Evolutionary conservation across 2,329 filamentous ascomycete genomes (phyloP).

Genomic region (Sphaerulina vaccinii): DNA sequence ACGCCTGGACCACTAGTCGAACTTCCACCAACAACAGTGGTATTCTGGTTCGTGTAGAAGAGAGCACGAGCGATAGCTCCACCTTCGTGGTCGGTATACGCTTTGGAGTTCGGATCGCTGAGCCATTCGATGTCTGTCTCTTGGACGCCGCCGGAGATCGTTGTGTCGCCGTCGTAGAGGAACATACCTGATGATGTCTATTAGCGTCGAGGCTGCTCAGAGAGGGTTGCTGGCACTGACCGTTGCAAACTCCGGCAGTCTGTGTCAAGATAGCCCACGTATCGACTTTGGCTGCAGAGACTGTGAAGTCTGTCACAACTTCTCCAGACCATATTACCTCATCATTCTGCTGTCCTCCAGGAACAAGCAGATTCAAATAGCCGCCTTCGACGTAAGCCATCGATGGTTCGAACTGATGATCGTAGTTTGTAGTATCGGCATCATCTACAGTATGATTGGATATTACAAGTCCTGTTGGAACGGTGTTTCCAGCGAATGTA

Average conservation of each 20-base stretch:
- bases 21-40: not conserved
- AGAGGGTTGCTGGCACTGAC: not conserved
- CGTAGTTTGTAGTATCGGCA: not conserved
- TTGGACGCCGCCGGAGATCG: conserved; percentile 12
- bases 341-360: conserved; percentile 11
- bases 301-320: conserved; percentile 15
- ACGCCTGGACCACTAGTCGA: conserved; percentile 8
- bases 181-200: conserved; percentile 20
- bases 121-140: conserved; percentile 29
- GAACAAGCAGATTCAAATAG: conserved; percentile 20
- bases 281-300: conserved; percentile 17
- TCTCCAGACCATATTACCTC: conserved; percentile 16
- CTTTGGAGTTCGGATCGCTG: conserved; percentile 18
- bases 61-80: conserved; percentile 15
- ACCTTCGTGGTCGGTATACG: not conserved
- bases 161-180: conserved; percentile 21
- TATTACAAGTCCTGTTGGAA: conserved; percentile 9
- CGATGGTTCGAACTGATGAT: conserved; percentile 8
- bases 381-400: conserved; percentile 12
- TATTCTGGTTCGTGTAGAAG: conserved; percentile 22
- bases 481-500: conserved; percentile 5
- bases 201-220: not conserved
- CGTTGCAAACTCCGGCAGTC: conserved; percentile 19
- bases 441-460: conserved; percentile 2
- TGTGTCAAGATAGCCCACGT: conserved; percentile 21